Evolutionary conservation across 208 protist species (phyloP).

Genomic region (Trypanosoma avium): DNA sequence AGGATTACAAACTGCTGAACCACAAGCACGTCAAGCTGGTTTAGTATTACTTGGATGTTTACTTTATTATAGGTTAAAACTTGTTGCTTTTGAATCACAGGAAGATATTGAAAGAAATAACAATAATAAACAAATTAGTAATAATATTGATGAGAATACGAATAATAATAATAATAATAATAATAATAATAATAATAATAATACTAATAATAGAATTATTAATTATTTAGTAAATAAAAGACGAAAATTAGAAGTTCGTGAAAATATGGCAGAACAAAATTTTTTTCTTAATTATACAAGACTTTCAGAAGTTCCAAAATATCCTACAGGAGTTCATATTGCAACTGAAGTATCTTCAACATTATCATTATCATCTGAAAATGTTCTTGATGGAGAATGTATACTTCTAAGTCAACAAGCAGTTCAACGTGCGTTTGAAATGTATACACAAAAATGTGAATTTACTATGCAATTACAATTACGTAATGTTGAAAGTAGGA

Average conservation of each 20-base stretch:
- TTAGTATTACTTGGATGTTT: conserved; percentile 66
- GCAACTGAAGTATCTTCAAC: not conserved
- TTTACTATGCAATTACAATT: conserved; percentile 84
- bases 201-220: not conserved
- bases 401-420: conserved; percentile 67
- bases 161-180: not conserved
- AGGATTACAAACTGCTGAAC: conserved; percentile 59
- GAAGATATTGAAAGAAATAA: not conserved
- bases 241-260: conserved; percentile 27
- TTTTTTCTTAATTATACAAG: conserved; percentile 63
- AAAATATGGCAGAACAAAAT: conserved; percentile 44
- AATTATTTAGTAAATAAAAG: conserved; percentile 6
- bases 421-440: conserved; percentile 58
- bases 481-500: conserved; percentile 57
- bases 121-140: not conserved
- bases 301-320: conserved; percentile 19
- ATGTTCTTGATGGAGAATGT: conserved; percentile 31
- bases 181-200: not conserved
- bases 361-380: conserved; percentile 12
- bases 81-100: conserved; percentile 8
- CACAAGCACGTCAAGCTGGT: conserved; percentile 59
- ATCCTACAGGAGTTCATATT: conserved; percentile 18
- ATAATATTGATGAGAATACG: not conserved
- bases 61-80: conserved; percentile 76
- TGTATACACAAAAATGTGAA: conserved; percentile 75